phyloP scores from a whole-genome alignment of 2,329 filamentous ascomycete species.

The Pyrenochaeta sp. region DNA sequence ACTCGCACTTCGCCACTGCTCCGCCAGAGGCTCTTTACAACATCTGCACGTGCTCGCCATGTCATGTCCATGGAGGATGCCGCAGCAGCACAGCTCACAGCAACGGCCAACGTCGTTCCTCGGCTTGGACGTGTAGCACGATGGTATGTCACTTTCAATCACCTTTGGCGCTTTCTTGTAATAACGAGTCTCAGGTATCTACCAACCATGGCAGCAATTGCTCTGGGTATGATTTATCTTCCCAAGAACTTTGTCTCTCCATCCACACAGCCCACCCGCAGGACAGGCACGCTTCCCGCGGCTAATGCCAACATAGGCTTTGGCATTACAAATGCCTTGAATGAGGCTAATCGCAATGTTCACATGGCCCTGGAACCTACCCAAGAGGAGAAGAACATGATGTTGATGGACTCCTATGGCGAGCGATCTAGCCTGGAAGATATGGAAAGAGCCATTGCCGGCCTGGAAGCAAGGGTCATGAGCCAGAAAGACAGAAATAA shows the following conservation, averaged over 20 bases:
- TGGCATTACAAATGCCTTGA: slow-evolving; percentile 41
- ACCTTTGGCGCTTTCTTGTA: not conserved
- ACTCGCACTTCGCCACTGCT: slow-evolving; percentile 32
- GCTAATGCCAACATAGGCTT: slow-evolving; percentile 46
- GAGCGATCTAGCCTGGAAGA: slow-evolving; percentile 44
- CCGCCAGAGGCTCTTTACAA: slow-evolving; percentile 41
- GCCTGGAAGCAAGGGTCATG: slow-evolving; percentile 37
- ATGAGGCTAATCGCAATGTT: slow-evolving; percentile 41
- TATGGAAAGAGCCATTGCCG: slow-evolving; percentile 42
- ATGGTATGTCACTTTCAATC: slow-evolving; percentile 33
- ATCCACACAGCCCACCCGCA: slow-evolving; percentile 23
- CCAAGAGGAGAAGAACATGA: slow-evolving; percentile 42
- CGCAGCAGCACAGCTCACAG: slow-evolving; percentile 34
- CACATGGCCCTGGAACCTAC: slow-evolving; percentile 32
- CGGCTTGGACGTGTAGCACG: slow-evolving; percentile 42
- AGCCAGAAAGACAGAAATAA: slow-evolving; percentile 47
- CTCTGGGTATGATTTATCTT: slow-evolving; percentile 41
- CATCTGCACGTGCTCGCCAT: slow-evolving; percentile 35
- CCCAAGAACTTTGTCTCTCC: slow-evolving; percentile 28
- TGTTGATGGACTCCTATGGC: slow-evolving; percentile 42
- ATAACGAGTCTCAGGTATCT: slow-evolving; percentile 37
- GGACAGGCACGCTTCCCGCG: slow-evolving; percentile 39
- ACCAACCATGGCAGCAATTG: slow-evolving; percentile 45
- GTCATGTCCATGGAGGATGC: slow-evolving; percentile 34
- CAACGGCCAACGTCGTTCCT: slow-evolving; percentile 33